Percentiles rank a stretch among this genome's conserved stretches.
phyloP scores from a whole-genome alignment of 192 early-diverging fungal genomes.

The Linnemannia exigua region DNA sequence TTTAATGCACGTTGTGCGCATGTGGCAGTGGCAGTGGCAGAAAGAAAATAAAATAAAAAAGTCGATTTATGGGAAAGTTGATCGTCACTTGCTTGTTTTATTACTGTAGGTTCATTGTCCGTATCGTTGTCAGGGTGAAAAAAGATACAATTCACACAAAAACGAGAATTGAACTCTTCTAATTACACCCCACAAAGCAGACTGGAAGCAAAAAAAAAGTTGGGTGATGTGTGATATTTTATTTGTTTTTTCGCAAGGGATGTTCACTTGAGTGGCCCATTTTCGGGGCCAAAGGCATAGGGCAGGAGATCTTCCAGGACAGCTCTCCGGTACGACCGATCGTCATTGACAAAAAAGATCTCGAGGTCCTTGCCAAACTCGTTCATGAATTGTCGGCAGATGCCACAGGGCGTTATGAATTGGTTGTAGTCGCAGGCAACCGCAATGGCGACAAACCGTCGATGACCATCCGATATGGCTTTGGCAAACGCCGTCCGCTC shows the following conservation, averaged over 20 bases:
- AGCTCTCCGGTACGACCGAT: slow-evolving; percentile 38
- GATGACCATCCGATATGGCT: slow-evolving; percentile 87
- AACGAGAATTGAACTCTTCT: not conserved
- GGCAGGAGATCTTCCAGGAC: slow-evolving; percentile 39
- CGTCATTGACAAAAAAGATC: slow-evolving; percentile 46
- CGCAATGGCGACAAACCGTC: slow-evolving; percentile 49
- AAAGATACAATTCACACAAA: not conserved
- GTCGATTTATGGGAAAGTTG: not conserved
- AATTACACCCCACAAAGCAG: no score
- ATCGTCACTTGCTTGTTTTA: not conserved
- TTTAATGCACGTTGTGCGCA: not conserved
- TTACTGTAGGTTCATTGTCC: not conserved
- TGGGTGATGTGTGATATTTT: no score
- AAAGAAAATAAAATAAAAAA: no score
- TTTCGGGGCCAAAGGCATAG: slow-evolving; percentile 45
- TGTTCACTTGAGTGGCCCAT: not conserved
- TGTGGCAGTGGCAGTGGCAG: not conserved
- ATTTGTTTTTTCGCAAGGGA: no score
- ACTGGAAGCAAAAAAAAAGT: no score
- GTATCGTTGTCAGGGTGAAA: not conserved
- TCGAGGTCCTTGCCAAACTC: slow-evolving; percentile 50
- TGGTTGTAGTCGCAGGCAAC: slow-evolving; percentile 59
- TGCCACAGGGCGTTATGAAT: slow-evolving; percentile 39
- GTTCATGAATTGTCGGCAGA: slow-evolving; percentile 52
- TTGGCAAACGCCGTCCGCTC: slow-evolving; percentile 91